Evolutionary conservation across 441 rosid genomes (phyloP), one percentile per base, ranked within the genome.

Genomic region (Cnidoscolus chayamansa): DNA sequence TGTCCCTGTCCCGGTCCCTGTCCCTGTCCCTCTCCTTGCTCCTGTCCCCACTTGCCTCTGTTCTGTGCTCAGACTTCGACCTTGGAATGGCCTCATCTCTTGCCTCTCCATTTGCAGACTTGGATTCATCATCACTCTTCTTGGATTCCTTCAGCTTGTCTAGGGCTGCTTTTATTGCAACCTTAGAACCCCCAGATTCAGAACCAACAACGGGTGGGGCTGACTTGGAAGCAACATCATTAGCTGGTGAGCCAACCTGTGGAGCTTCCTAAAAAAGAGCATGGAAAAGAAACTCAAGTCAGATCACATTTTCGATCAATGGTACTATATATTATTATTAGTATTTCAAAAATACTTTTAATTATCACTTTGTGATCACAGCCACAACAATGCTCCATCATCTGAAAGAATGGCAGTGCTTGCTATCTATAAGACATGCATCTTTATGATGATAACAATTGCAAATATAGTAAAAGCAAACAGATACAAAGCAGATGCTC

Each of bases 21-120:
- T 91, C 94, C 79, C 87, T 84, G 1, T 91, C 40, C 94, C 87
- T 83, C 50, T 87, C 93, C 80, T 77, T 88, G 85, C 84, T 84
- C 79, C 83, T 87, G 49, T 84, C 96, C n/a, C 84, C 77, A 40
- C 77, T 74, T 49, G 82, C 87, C 71, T 80, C 91, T 72, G 77
- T 72, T 71, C 83, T 77, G 68, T 82, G 87, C 58, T 85, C 92
- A 40, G 86, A 74, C 86, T 83, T 89, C 56, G 86, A 79, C 73
- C 75, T 84, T 53, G 74, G 74, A 63, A 68, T 35, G 10, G 58
- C 76, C 69, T 83, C 94, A 63, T 86, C 90, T 79, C 85, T 87
- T 12, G 75, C 73, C 47, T 82, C 86, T 64, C 84, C 88, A 8
- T 80, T 89, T 20, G 70, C 45, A 59, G 82, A 81, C 79, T 81